Conservation (phyloP, 176 grass and related monocot genomes). For the Miscanthus lutarioriparius region DNA sequence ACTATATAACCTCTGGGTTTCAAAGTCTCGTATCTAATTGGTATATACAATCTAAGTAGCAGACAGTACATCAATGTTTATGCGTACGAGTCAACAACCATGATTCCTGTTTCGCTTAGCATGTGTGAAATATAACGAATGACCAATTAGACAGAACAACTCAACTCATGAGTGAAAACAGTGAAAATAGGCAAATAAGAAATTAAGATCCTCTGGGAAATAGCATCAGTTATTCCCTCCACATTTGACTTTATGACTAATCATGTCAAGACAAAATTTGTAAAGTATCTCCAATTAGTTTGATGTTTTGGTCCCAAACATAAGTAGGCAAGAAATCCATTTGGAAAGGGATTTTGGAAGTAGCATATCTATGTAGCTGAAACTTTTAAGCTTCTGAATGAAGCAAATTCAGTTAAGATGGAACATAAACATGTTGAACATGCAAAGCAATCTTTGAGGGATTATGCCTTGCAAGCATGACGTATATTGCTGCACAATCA, state of each 20-base stretch:
- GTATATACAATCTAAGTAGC: neutral
- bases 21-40: neutral
- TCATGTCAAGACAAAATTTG: neutral
- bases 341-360: neutral
- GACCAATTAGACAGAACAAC: neutral
- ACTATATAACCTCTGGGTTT: neutral
- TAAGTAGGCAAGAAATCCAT: neutral
- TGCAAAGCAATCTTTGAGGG: conserved; percentile 14
- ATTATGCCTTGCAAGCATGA: conserved; percentile 59
- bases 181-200: neutral
- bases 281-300: neutral
- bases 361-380: conserved; percentile 2
- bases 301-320: neutral
- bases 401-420: conserved; percentile 18
- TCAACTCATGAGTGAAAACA: neutral
- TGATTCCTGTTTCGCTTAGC: neutral
- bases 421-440: conserved; percentile 9
- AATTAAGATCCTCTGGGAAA: neutral
- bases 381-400: neutral
- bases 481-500: conserved; percentile 89
- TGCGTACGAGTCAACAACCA: neutral
- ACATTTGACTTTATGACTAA: neutral
- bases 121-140: neutral
- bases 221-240: neutral
- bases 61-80: neutral